Conservation (phyloP, 257 asterid genomes). For the Handroanthus guayacan region DNA sequence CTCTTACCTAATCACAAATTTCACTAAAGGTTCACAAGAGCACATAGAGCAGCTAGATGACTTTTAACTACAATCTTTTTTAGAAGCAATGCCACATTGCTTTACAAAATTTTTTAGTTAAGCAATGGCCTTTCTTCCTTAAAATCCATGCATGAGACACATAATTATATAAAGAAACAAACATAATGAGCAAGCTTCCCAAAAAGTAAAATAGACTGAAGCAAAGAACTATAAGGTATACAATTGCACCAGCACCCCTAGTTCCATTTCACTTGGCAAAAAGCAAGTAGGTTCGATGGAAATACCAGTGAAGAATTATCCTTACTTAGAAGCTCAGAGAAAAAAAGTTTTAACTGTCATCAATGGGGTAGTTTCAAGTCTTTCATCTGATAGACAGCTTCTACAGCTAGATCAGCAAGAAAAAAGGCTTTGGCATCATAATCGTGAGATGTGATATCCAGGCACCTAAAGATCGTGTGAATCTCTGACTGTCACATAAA, state of each 20-base stretch:
- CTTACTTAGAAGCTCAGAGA: not conserved
- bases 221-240: slow-evolving; percentile 22
- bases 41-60: slow-evolving; percentile 24
- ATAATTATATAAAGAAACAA: slow-evolving; percentile 13
- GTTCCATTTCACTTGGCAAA: slow-evolving; percentile 19
- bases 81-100: slow-evolving; percentile 33
- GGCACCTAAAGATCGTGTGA: slow-evolving; percentile 19
- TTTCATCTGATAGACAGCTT: slow-evolving; percentile 31
- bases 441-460: slow-evolving; percentile 30
- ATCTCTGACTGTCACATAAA: not conserved
- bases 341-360: slow-evolving; percentile 29
- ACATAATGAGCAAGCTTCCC: slow-evolving; percentile 8
- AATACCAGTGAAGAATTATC: slow-evolving; percentile 32
- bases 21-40: slow-evolving; percentile 35
- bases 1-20: slow-evolving; percentile 72
- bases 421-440: slow-evolving; percentile 17
- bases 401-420: slow-evolving; percentile 28
- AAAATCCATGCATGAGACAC: slow-evolving; percentile 27
- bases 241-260: slow-evolving; percentile 27
- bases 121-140: slow-evolving; percentile 9
- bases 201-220: slow-evolving; percentile 21
- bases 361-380: slow-evolving; percentile 14
- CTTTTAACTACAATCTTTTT: slow-evolving; percentile 22
- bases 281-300: slow-evolving; percentile 27
- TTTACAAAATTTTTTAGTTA: not conserved